Conservation (phyloP, 129 eudicot species). For the Pseudognaphalium luteoalbum region DNA sequence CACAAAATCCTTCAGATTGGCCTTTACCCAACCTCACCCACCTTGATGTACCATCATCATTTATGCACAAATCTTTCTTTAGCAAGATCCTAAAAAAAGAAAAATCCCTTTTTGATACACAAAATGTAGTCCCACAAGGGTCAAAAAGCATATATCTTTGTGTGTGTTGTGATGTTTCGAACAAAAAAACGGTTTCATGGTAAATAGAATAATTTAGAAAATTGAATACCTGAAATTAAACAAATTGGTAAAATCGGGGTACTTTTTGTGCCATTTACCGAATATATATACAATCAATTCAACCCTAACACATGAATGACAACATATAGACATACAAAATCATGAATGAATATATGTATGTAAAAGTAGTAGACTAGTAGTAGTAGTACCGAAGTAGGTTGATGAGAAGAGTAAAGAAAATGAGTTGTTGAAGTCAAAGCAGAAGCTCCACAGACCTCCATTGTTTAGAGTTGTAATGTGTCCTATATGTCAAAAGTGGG, state of each 20-base stretch:
- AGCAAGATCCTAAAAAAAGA: too few relatives aligned
- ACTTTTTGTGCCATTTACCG: background rate
- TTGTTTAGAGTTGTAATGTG: background rate
- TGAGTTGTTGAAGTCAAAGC: constrained; percentile 49
- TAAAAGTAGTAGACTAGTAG: background rate
- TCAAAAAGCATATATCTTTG: background rate
- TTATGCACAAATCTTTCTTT: too few relatives aligned
- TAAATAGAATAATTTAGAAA: too few relatives aligned
- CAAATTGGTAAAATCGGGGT: background rate
- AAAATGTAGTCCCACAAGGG: background rate
- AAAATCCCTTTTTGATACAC: background rate
- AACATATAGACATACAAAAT: background rate
- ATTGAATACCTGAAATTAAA: background rate
- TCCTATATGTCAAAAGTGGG: background rate
- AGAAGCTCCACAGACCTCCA: constrained; percentile 46
- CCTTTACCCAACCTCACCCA: background rate
- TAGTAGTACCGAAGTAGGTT: constrained; percentile 36
- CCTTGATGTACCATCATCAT: too few relatives aligned
- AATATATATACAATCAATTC: background rate
- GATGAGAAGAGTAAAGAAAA: constrained; percentile 37
- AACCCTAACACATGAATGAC: background rate
- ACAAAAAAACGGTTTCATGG: background rate
- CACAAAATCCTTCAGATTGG: background rate
- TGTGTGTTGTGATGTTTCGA: background rate
- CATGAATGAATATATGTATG: background rate